Percentiles rank a stretch among this genome's conserved stretches.
Conservation (phyloP, 331 rosid species). For the Malus hybrid region DNA sequence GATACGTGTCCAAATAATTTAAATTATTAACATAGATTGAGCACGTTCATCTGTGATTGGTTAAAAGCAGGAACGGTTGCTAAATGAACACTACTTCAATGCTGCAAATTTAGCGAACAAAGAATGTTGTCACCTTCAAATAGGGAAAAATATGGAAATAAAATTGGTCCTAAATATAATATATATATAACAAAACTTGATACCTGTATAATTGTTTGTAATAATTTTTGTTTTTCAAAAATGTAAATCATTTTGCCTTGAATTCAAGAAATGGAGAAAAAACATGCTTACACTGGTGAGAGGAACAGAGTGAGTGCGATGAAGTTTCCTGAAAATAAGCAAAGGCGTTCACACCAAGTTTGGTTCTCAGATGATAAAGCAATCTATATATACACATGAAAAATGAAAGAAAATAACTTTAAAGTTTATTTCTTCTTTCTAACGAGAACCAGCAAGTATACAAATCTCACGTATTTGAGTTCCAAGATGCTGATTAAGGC, state of each 20-base stretch:
- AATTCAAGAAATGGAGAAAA: not conserved
- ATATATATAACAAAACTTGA: not conserved
- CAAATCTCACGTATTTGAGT: not conserved
- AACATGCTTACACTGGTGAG: slow-evolving; percentile 64
- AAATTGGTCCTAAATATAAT: too few relatives aligned
- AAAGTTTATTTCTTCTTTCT: not conserved
- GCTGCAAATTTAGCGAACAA: too few relatives aligned
- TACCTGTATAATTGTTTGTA: not conserved
- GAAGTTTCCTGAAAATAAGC: slow-evolving; percentile 57
- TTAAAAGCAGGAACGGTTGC: too few relatives aligned
- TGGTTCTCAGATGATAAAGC: not conserved
- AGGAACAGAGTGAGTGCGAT: slow-evolving; percentile 64
- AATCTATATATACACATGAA: not conserved
- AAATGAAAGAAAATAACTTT: not conserved
- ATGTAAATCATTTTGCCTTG: not conserved
- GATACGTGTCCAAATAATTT: too few relatives aligned
- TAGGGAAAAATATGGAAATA: not conserved
- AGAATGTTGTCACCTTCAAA: not conserved
- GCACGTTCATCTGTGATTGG: too few relatives aligned
- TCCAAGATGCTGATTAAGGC: not conserved
- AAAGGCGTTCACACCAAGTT: not conserved
- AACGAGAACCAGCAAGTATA: not conserved
- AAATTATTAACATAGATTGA: too few relatives aligned
- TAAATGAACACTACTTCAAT: too few relatives aligned
- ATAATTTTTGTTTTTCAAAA: not conserved